These are phyloP conservation scores for Termitomyces bulborhizus DNA, from an alignment of 768 basidiomycete species.

Conservation along the genomic window DNA sequence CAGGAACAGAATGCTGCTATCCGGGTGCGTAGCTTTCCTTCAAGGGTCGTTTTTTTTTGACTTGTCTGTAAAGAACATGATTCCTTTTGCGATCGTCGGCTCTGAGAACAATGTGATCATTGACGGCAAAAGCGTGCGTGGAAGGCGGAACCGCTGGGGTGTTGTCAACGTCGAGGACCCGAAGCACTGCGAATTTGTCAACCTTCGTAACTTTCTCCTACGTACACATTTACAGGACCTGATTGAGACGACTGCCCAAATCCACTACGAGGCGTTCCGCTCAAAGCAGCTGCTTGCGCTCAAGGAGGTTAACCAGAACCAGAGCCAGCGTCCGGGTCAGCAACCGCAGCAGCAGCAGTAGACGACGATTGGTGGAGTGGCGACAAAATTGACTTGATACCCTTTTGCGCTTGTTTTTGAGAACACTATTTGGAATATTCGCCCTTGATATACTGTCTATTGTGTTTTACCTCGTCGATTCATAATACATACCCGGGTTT, in stretches of 20 bases:
- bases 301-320: conserved; percentile 57
- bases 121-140: conserved; percentile 91
- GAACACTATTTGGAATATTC: conserved; percentile 18
- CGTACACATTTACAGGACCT: conserved; percentile 93
- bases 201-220: conserved; percentile 95
- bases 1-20: conserved; percentile 84
- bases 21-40: conserved; percentile 46
- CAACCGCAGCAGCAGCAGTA: conserved; percentile 11
- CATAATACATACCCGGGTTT: conserved; percentile 18
- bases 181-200: conserved; percentile 96
- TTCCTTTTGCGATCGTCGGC: conserved; percentile 97
- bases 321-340: conserved; percentile 47
- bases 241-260: conserved; percentile 98
- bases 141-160: conserved; percentile 97
- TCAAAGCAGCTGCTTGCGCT: conserved; percentile 96
- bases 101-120: conserved; percentile 94
- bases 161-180: conserved; percentile 98
- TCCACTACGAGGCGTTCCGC: conserved; percentile 99
- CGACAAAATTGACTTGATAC: conserved; percentile 16
- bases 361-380: conserved; percentile 1
- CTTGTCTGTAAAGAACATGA: conserved; percentile 58
- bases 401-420: conserved; percentile 11
- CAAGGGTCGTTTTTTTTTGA: background rate
- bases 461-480: conserved; percentile 13
- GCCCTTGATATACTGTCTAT: conserved; percentile 13